Evolutionary conservation across 2,329 filamentous ascomycete genomes (phyloP), one percentile per base, ranked within the genome.

Genomic region (Penicillium sp.): DNA sequence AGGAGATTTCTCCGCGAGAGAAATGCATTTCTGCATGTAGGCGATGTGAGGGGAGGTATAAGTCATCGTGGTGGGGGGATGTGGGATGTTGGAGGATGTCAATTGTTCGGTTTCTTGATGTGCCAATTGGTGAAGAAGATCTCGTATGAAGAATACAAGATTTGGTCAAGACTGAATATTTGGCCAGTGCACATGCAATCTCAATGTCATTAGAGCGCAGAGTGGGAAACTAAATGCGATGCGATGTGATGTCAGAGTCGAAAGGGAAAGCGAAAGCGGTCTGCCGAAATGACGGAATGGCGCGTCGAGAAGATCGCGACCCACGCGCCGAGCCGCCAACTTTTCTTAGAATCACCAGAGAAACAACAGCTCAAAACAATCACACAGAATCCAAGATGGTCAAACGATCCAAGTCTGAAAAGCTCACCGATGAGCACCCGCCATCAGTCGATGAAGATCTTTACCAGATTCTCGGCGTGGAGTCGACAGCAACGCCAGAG

Each of bases 391-490:
- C n/a, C 13, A 33, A 42, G 26, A 65, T 65, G 63, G 56, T 58
- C 6, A 64, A 61, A 48, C 48, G 53, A 19, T 24, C 56, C 16
- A 58, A 58, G 44, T 19, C 47, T 16, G 50, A 59, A 3, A 23
- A 56, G 29, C 33, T 48, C 14, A 89, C 90, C 14, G 59, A 45
- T 10, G 42, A 65, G 39, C 56, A 62, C 23, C 52, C 58, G 31
- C 61, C 63, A 26, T 59, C 66, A 8, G 54, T 60, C 23, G 67
- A 67, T 33, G 67, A 65, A 21, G 65, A 72, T 36, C 93, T 94
- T 0, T 99, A 99, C 69, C 83, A 87, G 65, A 84, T 93, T 50
- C 85, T 99, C 8, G 83, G 80, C 19, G 73, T 99, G 36, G 81
- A 87, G 33, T 84, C 85, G 56, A 79, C 83, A 48, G 92, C 92